These are phyloP conservation scores for Thielaviopsis punctulata DNA, from an alignment of 2,329 filamentous ascomycete species.

Conservation along the genomic window DNA sequence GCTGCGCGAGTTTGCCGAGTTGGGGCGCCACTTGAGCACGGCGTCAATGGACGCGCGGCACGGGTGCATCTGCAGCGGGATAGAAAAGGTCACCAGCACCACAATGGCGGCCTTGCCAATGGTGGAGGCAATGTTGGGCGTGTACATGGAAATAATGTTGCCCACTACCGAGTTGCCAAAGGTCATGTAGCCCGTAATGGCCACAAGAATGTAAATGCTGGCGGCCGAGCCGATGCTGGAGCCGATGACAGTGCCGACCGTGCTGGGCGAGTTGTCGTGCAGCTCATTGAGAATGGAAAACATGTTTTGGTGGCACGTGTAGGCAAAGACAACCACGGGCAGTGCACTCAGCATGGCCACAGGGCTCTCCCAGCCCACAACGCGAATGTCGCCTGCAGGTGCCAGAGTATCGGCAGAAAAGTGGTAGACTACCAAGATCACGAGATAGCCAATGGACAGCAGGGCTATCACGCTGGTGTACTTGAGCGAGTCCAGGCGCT, in stretches of 20 bases:
- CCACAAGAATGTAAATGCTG: constrained; percentile 73
- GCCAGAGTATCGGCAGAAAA: constrained; percentile 65
- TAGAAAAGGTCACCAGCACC: constrained; percentile 87
- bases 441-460: constrained; percentile 83
- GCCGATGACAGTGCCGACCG: constrained; percentile 61
- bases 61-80: constrained; percentile 87
- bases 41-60: constrained; percentile 91
- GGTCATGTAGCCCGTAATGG: constrained; percentile 86
- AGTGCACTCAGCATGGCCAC: constrained; percentile 68
- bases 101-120: constrained; percentile 93
- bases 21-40: constrained; percentile 80
- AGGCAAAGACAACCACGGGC: constrained; percentile 96
- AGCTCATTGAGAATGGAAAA: constrained; percentile 97
- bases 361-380: constrained; percentile 63
- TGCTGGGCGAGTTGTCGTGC: constrained; percentile 56
- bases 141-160: constrained; percentile 88
- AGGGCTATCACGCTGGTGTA: constrained; percentile 89
- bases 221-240: constrained; percentile 82
- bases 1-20: constrained; percentile 19
- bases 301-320: constrained; percentile 99
- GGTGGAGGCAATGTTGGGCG: constrained; percentile 63
- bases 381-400: constrained; percentile 55
- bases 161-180: constrained; percentile 80
- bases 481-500: constrained; percentile 84
- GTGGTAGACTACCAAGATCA: constrained; percentile 84